Evolutionary conservation across 176 grass and related monocot species (phyloP).

Genomic region (Saccharum officinarum): DNA sequence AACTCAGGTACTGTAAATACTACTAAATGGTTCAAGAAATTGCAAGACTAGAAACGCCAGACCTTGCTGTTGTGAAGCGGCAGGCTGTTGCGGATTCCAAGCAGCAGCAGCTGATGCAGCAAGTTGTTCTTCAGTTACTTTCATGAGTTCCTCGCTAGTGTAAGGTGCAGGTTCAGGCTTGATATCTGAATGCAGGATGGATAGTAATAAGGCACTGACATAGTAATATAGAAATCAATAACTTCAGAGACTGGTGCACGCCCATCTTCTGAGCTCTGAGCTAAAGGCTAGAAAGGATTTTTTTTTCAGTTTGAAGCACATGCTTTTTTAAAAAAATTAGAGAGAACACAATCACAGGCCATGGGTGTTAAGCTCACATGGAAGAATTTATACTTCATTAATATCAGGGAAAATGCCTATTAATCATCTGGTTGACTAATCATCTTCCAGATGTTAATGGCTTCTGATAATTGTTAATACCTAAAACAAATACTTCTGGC

Average conservation of each 20-base stretch:
- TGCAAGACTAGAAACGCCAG: background rate
- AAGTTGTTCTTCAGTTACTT: constrained; percentile 82
- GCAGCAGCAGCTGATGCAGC: constrained; percentile 54
- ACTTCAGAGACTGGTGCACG: background rate
- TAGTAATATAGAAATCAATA: constrained; percentile 8
- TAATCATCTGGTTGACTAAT: background rate
- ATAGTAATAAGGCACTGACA: constrained; percentile 3
- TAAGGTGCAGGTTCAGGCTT: constrained; percentile 57
- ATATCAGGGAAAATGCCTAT: background rate
- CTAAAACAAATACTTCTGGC: background rate
- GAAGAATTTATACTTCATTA: background rate
- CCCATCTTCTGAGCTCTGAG: constrained; percentile 21
- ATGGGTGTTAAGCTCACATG: background rate
- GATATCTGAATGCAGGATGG: constrained; percentile 50
- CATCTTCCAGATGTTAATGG: background rate
- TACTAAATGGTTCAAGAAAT: constrained; percentile 17
- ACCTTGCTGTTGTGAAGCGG: constrained; percentile 56
- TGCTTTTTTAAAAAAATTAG: background rate
- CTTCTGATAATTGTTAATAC: background rate
- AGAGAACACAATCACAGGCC: background rate
- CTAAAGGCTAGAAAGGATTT: background rate
- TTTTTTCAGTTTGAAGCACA: background rate
- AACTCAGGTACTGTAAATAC: background rate
- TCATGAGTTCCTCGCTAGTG: constrained; percentile 82
- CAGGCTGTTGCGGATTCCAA: constrained; percentile 29